Percentiles rank a stretch among this genome's conserved stretches.
Evolutionary conservation across 192 early-diverging fungal genomes (phyloP).

Genomic region (Umbelopsis sp.): DNA sequence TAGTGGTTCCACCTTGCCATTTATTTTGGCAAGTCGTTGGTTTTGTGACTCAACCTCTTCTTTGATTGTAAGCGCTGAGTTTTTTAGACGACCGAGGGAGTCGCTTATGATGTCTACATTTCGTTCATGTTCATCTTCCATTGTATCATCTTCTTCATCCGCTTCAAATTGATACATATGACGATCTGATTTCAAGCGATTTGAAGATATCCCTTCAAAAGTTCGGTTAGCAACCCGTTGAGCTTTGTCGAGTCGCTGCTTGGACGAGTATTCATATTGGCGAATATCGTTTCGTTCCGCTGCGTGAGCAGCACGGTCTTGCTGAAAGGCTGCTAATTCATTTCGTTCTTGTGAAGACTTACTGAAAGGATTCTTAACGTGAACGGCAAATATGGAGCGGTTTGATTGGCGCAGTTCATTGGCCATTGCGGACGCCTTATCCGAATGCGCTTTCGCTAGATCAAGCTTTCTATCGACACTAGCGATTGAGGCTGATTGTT

Average conservation of each 20-base stretch:
- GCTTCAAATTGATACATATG: constrained; percentile 69
- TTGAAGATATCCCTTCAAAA: constrained; percentile 43
- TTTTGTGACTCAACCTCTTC: constrained; percentile 67
- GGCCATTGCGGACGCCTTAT: constrained; percentile 53
- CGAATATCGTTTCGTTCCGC: constrained; percentile 56
- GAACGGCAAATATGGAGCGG: constrained; percentile 71
- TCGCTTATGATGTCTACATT: constrained; percentile 65
- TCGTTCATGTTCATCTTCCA: constrained; percentile 69
- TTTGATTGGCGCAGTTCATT: constrained; percentile 65
- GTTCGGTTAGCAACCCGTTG: constrained; percentile 40
- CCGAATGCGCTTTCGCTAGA: constrained; percentile 60
- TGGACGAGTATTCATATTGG: constrained; percentile 55
- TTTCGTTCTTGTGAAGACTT: constrained; percentile 59
- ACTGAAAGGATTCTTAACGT: constrained; percentile 70
- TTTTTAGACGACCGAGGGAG: constrained; percentile 57
- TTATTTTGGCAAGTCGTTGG: constrained; percentile 52
- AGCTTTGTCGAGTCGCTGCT: constrained; percentile 55
- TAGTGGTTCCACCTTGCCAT: constrained; percentile 51
- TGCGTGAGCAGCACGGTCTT: constrained; percentile 54
- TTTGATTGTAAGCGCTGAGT: constrained; percentile 58
- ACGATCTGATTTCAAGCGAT: constrained; percentile 50
- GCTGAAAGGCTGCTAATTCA: constrained; percentile 54
- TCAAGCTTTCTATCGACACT: constrained; percentile 67
- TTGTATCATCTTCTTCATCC: constrained; percentile 64
- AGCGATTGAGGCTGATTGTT: constrained; percentile 56